Evolutionary conservation across 2,329 filamentous ascomycete species (phyloP), one percentile per base, ranked within the genome.

Genomic region (Colletotrichum ledebouriae): DNA sequence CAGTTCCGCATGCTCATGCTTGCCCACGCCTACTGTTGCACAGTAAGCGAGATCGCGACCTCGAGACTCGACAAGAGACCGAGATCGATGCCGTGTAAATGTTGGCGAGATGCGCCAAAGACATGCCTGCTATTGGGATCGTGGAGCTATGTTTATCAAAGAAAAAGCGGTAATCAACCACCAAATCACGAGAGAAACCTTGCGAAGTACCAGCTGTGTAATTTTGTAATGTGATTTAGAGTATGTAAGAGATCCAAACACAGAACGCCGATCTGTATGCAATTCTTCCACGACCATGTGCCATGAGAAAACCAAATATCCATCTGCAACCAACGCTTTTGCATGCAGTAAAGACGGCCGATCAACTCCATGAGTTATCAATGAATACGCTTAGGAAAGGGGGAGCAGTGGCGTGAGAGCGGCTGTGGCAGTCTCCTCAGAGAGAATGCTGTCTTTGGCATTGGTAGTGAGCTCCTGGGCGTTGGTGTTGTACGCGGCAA

Each of bases 381-480:
- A 34, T n/a, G 6, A 13, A 17, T 22, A 15, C 15, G 34, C 42
- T 50, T 42, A 63, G 15, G 33, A 67, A 67, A 50, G 59, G 46
- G 22, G 59, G 47, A 55, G 63, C 63, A 56, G 67, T 63, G 63
- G 63, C 63, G 47, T 56, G 59, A 11, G 67, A 63, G 37, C 42
- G 17, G 70, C 70, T 39, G 67, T 82, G 33, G 75, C 71, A 29
- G 84, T 81, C 73, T 85, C 83, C 73, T 81, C 62, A 17, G 76
- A 20, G 78, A 85, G 80, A 55, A 87, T 83, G 17, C 70, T 63
- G 74, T 90, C 87, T 0, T 85, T 78, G 12, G 78, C 75, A 72
- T 90, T 89, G 55, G 74, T 75, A 3, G 83, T 88, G 12, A 82
- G 17, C 0, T 72, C 70, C 73, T 84, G 79, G 4, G 76, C 78